Conservation (phyloP, 176 grass and related monocot genomes). For the Melocanna baccifera region DNA sequence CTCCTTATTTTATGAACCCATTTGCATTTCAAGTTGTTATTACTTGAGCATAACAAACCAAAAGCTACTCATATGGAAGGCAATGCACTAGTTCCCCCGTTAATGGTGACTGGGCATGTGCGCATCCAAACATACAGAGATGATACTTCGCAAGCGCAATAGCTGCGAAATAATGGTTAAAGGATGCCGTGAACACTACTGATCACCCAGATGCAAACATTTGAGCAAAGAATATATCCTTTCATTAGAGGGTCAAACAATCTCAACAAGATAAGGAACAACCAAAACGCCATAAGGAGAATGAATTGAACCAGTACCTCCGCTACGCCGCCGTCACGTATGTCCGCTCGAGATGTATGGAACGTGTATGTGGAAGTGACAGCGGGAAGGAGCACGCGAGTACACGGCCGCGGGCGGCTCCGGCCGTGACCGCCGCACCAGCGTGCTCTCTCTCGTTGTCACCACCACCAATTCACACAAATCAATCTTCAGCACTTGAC, state of each 20-base stretch:
- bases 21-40: neutral
- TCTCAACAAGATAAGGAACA: neutral
- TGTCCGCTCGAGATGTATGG: neutral
- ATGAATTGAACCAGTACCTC: neutral
- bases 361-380: neutral
- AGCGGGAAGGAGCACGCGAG: conserved; percentile 17
- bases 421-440: conserved; percentile 1
- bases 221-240: neutral
- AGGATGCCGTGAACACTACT: neutral
- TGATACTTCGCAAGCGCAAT: neutral
- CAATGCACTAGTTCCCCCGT: neutral
- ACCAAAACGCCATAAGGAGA: neutral
- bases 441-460: conserved; percentile 38
- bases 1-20: neutral
- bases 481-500: neutral
- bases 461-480: neutral
- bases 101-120: neutral
- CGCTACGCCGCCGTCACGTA: neutral
- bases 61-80: neutral
- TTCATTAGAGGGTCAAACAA: neutral
- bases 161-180: neutral
- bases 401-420: neutral
- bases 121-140: neutral
- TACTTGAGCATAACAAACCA: neutral
- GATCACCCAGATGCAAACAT: neutral